A percentile compares a stretch with the other conserved stretches of the same genome.
These are phyloP conservation scores for Candida mattraensis DNA, from an alignment of 805 yeast genomes.

Conservation along the genomic window DNA sequence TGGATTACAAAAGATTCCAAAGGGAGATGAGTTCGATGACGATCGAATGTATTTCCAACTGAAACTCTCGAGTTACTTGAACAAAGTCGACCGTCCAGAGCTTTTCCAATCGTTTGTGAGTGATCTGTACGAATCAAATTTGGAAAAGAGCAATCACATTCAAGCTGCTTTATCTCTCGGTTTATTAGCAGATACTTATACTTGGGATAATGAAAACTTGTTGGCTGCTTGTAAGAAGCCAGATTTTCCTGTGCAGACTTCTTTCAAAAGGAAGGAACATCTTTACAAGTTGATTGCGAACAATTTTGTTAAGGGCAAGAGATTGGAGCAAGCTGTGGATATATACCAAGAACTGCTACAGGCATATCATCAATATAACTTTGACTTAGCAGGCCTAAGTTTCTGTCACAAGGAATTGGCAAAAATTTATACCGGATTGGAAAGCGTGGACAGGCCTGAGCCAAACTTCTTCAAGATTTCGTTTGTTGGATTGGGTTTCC, in stretches of 20 bases:
- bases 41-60: constrained; percentile 80
- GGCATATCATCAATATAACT: constrained; percentile 69
- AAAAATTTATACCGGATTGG: constrained; percentile 64
- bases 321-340: constrained; percentile 77
- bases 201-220: constrained; percentile 63
- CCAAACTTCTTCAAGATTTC: constrained; percentile 80
- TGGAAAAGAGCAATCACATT: constrained; percentile 59
- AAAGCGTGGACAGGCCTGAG: constrained; percentile 65
- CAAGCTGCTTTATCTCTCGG: constrained; percentile 86
- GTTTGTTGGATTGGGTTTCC: constrained; percentile 84
- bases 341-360: constrained; percentile 74
- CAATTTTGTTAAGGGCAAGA: constrained; percentile 67
- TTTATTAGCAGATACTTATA: constrained; percentile 70
- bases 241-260: constrained; percentile 73
- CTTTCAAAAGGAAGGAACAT: constrained; percentile 78
- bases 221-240: constrained; percentile 64
- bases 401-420: constrained; percentile 68
- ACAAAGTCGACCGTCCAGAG: constrained; percentile 78
- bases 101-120: constrained; percentile 75
- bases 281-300: constrained; percentile 68
- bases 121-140: constrained; percentile 66
- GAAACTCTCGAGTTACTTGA: constrained; percentile 71
- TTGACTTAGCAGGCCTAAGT: constrained; percentile 74
- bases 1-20: constrained; percentile 73
- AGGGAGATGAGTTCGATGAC: constrained; percentile 80